A percentile compares a stretch with the other conserved stretches of the same genome.
Conservation (phyloP, 495 filamentous ascomycete genomes). For the Trypethelium eluteriae region DNA sequence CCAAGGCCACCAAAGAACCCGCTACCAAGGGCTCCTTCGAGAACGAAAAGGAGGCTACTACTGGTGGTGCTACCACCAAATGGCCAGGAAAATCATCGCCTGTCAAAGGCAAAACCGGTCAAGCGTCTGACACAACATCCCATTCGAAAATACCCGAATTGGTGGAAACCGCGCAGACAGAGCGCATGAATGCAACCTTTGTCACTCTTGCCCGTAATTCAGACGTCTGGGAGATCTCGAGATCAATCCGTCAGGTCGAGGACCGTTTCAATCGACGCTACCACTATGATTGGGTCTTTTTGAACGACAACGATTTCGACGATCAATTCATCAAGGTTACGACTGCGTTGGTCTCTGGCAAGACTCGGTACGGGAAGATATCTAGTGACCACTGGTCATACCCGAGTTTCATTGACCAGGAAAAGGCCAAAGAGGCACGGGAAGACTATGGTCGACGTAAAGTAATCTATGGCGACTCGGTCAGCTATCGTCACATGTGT, state of each 20-base stretch:
- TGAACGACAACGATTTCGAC: constrained; percentile 92
- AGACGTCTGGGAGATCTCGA: constrained; percentile 93
- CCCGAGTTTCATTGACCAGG: constrained; percentile 50
- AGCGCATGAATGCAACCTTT: constrained; percentile 90
- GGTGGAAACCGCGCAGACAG: constrained; percentile 46
- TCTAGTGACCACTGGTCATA: constrained; percentile 45
- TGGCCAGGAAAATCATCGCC: constrained; percentile 9
- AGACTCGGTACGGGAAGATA: constrained; percentile 71
- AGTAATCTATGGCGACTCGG: constrained; percentile 75
- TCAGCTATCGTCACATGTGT: constrained; percentile 49
- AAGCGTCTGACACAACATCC: constrained; percentile 24
- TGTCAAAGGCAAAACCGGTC: constrained; percentile 1
- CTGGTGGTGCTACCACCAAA: constrained; percentile 1
- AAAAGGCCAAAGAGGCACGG: constrained; percentile 48
- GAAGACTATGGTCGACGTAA: constrained; percentile 46
- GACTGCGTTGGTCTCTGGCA: constrained; percentile 78
- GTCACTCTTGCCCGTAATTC: constrained; percentile 88
- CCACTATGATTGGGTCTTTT: constrained; percentile 98
- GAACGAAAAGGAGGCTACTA: not conserved
- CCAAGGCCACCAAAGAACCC: not conserved
- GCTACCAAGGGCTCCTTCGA: not conserved
- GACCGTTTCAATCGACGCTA: constrained; percentile 94
- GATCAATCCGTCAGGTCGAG: constrained; percentile 89
- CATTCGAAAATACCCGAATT: constrained; percentile 38
- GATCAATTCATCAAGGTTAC: constrained; percentile 89